These are phyloP conservation scores for Clausena lansium DNA, from an alignment of 345 rosid species.

Conservation along the genomic window DNA sequence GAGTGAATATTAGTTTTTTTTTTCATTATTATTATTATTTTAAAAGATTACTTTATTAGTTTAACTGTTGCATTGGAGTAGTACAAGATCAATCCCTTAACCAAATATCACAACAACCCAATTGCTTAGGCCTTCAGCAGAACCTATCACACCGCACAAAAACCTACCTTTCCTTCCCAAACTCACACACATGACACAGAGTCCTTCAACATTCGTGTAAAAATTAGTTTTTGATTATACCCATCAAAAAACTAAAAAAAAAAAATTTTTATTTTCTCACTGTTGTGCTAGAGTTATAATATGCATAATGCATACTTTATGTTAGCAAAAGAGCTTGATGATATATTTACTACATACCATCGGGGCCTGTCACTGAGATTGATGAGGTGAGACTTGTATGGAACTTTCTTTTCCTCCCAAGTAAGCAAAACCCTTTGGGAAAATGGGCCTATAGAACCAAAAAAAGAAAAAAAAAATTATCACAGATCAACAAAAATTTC, in stretches of 20 bases:
- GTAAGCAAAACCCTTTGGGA: constrained; percentile 64
- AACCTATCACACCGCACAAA: neutral
- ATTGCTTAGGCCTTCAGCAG: constrained; percentile 1
- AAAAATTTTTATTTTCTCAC: neutral
- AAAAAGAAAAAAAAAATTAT: neutral
- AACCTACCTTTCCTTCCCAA: neutral
- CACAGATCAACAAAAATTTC: neutral
- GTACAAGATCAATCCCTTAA: neutral
- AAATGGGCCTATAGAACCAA: constrained; percentile 62
- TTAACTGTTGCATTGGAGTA: no score
- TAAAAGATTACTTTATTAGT: no score
- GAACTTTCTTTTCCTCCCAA: constrained; percentile 82
- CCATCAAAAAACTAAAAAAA: neutral
- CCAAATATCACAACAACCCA: constrained; percentile 14
- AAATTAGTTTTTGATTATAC: neutral
- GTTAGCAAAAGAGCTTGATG: no score
- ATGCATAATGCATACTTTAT: neutral
- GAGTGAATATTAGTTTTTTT: neutral
- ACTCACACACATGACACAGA: neutral
- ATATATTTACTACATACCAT: constrained; percentile 43
- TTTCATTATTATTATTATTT: no score
- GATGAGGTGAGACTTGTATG: constrained; percentile 57
- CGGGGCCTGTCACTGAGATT: constrained; percentile 67
- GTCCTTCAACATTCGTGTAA: neutral
- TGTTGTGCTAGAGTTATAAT: neutral